These are phyloP conservation scores for Rhizopus stolonifer DNA, from an alignment of 371 early-diverging fungal genomes.

Conservation along the genomic window DNA sequence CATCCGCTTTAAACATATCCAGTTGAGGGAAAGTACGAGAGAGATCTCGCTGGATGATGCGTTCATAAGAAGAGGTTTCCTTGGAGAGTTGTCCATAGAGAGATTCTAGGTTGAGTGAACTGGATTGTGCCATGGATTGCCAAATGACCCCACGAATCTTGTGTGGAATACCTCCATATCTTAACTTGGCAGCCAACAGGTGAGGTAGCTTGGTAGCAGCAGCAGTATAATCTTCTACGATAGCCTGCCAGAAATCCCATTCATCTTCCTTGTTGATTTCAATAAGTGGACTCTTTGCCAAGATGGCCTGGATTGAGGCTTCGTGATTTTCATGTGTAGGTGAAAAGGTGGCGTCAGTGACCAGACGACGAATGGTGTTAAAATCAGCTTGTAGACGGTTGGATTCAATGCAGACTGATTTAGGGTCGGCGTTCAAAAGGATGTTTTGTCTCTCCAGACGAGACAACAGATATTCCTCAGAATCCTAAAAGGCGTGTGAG, in stretches of 20 bases:
- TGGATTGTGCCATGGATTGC: constrained; percentile 85
- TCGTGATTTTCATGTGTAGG: constrained; percentile 27
- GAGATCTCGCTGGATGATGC: constrained; percentile 86
- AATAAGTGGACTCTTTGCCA: constrained; percentile 12
- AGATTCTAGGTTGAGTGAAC: constrained; percentile 72
- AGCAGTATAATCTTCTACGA: constrained; percentile 81
- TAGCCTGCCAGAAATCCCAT: constrained; percentile 93
- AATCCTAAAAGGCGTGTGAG: constrained; percentile 31
- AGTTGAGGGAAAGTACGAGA: constrained; percentile 89
- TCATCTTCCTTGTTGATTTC: constrained; percentile 32
- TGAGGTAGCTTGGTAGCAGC: constrained; percentile 64
- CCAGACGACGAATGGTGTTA: constrained; percentile 47
- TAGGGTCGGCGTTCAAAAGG: constrained; percentile 57
- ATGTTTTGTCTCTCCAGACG: constrained; percentile 62
- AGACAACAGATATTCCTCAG: constrained; percentile 57
- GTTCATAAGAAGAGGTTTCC: constrained; percentile 76
- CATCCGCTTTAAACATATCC: constrained; percentile 78
- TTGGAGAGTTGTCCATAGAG: constrained; percentile 79
- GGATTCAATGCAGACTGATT: constrained; percentile 59
- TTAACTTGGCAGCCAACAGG: constrained; percentile 65
- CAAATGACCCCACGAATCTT: constrained; percentile 86
- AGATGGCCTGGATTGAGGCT: constrained; percentile 24
- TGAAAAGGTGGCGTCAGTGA: constrained; percentile 41
- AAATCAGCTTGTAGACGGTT: constrained; percentile 59
- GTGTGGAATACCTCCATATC: constrained; percentile 82